Conservation (phyloP, 345 rosid genomes). For the Xanthoceras sorbifolium region DNA sequence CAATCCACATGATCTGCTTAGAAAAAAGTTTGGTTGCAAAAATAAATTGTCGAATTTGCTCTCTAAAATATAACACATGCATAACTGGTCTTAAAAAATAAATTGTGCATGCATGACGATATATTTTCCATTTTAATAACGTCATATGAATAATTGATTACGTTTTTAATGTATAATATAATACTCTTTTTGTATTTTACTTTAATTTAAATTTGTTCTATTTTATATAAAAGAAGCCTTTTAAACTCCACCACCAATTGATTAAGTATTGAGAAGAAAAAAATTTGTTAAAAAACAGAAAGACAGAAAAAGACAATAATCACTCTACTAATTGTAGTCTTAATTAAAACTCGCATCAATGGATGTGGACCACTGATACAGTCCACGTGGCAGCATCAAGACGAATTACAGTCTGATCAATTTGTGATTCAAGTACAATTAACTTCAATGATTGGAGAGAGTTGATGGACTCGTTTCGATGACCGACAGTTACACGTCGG, state of each 20-base stretch:
- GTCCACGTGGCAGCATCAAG: not conserved
- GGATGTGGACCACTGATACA: not conserved
- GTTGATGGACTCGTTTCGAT: constrained; percentile 13
- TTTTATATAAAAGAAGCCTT: too few species aligned
- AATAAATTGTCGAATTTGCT: not conserved
- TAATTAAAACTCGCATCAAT: too few species aligned
- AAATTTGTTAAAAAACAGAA: too few species aligned
- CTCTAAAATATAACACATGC: not conserved
- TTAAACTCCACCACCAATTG: too few species aligned
- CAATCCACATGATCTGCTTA: not conserved
- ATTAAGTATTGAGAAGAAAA: too few species aligned
- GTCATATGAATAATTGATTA: too few species aligned
- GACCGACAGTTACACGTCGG: constrained; percentile 38
- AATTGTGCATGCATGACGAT: not conserved
- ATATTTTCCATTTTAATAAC: too few species aligned
- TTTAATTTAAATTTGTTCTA: too few species aligned
- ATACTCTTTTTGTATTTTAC: too few species aligned
- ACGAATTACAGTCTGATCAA: not conserved
- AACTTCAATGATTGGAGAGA: constrained; percentile 26
- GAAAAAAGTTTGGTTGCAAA: not conserved
- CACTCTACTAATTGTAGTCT: too few species aligned
- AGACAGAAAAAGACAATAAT: too few species aligned
- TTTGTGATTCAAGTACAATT: not conserved
- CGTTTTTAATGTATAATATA: too few species aligned
- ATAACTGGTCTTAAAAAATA: not conserved